Evolutionary conservation across 441 rosid genomes (phyloP).

Genomic region (Pelargonium australe): DNA sequence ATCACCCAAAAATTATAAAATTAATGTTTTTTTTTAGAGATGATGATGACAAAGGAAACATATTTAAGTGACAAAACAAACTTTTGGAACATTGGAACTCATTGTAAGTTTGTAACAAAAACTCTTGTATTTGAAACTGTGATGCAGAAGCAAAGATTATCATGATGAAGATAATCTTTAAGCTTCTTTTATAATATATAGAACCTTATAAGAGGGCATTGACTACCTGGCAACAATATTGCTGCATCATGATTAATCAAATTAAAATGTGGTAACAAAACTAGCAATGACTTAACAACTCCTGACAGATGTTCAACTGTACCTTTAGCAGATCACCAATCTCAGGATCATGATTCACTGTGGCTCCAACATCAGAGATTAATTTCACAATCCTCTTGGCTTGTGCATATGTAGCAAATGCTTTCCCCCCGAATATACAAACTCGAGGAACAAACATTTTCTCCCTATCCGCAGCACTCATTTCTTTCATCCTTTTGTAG

Average conservation of each 20-base stretch:
- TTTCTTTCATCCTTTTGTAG: conserved; percentile 93
- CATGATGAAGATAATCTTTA: background rate
- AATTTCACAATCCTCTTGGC: conserved; percentile 96
- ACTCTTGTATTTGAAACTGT: background rate
- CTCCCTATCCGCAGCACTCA: conserved; percentile 65
- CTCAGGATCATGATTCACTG: conserved; percentile 77
- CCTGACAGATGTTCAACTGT: conserved; percentile 6
- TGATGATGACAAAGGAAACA: background rate
- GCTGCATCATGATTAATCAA: background rate
- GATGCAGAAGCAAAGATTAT: background rate
- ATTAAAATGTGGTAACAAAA: background rate
- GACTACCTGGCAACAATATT: background rate
- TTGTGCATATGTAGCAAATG: conserved; percentile 86
- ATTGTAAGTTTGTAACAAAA: background rate
- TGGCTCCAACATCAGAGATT: conserved; percentile 86
- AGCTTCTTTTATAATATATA: too few species aligned
- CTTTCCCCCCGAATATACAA: conserved; percentile 96
- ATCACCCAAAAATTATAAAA: too few species aligned
- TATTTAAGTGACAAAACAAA: background rate
- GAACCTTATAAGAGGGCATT: background rate
- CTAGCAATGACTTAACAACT: background rate
- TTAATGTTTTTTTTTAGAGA: background rate
- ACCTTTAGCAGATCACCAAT: conserved; percentile 93
- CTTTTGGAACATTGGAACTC: background rate
- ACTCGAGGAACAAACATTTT: conserved; percentile 70